Evolutionary conservation across 1,139 yeast species (phyloP), one percentile per base, ranked within the genome.

Genomic region (Pichia sp.): DNA sequence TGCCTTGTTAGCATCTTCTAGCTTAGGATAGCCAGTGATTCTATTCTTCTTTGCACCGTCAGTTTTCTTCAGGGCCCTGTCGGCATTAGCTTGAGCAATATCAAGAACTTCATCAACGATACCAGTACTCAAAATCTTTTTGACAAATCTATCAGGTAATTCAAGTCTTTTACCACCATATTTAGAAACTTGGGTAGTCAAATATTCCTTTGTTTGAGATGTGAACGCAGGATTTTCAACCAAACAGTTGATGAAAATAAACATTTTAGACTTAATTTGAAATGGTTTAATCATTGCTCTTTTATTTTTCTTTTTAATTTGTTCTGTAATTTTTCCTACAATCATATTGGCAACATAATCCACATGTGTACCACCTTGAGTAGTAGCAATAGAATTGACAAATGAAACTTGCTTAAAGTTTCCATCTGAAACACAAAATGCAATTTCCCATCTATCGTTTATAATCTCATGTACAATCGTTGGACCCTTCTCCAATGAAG

Each of bases 171-270:
- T 80, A 11, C 96, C 85, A 30, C 96, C 97, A 66, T 91, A 93
- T 50, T 89, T 94, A 28, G 84, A 71, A 0, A 79, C 78, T 57
- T 91, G 82, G 1, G 97, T 86, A 12, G 96, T 89, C 53, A 93
- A 68, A 59, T 89, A 96, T 60, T 93, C 98, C 57, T 93, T 93
- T 0, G 98, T 93, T 66, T 93, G 98, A 0, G 98, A 89, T 0
- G 96, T 89, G 58, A 93, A 93, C 0, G 97, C 95, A 0, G 98
- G 98, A 54, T 93, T 93, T 59, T 88, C 96, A 62, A 93, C 79
- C 52, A 89, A 70, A 71, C 96, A 88, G 61, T 93, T 93, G 50
- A 93, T 71, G 55, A 93, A 93, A 32, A 93, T 59, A 56, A 91
- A 91, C 81, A 91, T 84, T 61, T 88, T 84, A 60, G 83, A 88